A percentile compares a stretch with the other conserved stretches of the same genome.
These are phyloP conservation scores for Citrus sinensis DNA, from an alignment of 345 rosid genomes.

Conservation along the genomic window DVS_A1.0 CM039169.1:32518501-32519000, in stretches of 20 bases:
- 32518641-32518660: background rate
- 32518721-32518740: slow-evolving; percentile 10
- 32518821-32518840: slow-evolving; percentile 84
- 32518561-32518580: background rate
- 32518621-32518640: background rate
- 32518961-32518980: slow-evolving; percentile 82
- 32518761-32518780: slow-evolving; percentile 81
- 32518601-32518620: background rate
- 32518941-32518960: slow-evolving; percentile 99
- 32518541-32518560: background rate
- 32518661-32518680: background rate
- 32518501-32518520: background rate
- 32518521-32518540: background rate
- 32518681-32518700: background rate
- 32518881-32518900: slow-evolving; percentile 84
- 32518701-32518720: background rate
- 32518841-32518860: slow-evolving; percentile 81
- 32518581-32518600: background rate
- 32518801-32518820: slow-evolving; percentile 81
- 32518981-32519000: slow-evolving; percentile 22
- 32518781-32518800: slow-evolving; percentile 73
- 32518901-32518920: slow-evolving; percentile 87
- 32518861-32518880: slow-evolving; percentile 76
- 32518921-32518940: slow-evolving; percentile 94
- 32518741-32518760: background rate